These are phyloP conservation scores for Alnus rubra DNA, from an alignment of 306 rosid species.

Conservation along the genomic window DNA sequence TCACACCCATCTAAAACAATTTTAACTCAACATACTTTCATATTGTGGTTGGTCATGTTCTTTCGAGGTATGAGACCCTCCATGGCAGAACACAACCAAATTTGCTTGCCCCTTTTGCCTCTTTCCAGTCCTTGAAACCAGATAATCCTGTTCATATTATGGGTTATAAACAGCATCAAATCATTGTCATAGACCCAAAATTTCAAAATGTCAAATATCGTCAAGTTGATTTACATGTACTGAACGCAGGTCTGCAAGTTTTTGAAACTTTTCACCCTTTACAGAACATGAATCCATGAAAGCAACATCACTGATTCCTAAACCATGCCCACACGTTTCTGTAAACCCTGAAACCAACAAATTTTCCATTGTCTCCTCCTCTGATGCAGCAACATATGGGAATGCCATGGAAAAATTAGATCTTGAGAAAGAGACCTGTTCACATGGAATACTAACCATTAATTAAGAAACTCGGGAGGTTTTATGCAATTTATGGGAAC, in stretches of 20 bases:
- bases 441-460: constrained; percentile 34
- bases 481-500: not conserved
- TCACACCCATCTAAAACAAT: not conserved
- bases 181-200: constrained; percentile 30
- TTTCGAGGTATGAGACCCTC: constrained; percentile 40
- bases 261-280: constrained; percentile 44
- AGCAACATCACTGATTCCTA: constrained; percentile 52
- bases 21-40: constrained; percentile 60
- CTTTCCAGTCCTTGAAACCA: constrained; percentile 58
- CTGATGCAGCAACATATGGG: constrained; percentile 81
- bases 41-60: constrained; percentile 45
- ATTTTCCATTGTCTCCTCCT: constrained; percentile 59
- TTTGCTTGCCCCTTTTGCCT: constrained; percentile 59
- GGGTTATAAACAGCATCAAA: constrained; percentile 32
- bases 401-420: constrained; percentile 90
- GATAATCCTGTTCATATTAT: constrained; percentile 60
- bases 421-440: constrained; percentile 64
- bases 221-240: constrained; percentile 60
- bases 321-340: constrained; percentile 71
- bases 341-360: constrained; percentile 68
- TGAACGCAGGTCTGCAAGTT: constrained; percentile 49
- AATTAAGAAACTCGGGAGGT: constrained; percentile 13
- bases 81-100: constrained; percentile 74
- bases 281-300: constrained; percentile 66
- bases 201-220: constrained; percentile 21